Percentiles rank a stretch among this genome's conserved stretches.
phyloP scores from a whole-genome alignment of 768 basidiomycete species.

The Phlebiopsis flavidoalba region DNA sequence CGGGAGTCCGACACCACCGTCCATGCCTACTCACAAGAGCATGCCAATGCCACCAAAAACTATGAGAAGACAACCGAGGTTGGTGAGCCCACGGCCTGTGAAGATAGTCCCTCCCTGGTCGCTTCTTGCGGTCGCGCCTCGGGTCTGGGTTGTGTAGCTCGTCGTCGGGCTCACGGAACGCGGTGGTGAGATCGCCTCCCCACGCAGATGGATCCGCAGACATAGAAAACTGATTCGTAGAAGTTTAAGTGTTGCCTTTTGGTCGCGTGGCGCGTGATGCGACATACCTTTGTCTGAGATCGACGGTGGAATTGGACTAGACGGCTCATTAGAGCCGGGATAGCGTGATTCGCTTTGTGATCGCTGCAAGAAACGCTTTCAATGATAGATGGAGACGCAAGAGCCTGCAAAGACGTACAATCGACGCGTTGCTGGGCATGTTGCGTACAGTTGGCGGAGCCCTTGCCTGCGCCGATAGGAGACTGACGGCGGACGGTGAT shows the following conservation, averaged over 20 bases:
- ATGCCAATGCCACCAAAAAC: conserved; percentile 43
- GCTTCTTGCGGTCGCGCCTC: conserved; percentile 22
- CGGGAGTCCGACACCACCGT: background rate
- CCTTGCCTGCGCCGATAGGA: conserved; percentile 1
- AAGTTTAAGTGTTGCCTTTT: background rate
- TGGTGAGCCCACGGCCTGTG: conserved; percentile 59
- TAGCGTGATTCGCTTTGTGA: conserved; percentile 15
- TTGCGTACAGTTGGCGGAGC: conserved; percentile 13
- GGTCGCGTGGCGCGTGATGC: background rate
- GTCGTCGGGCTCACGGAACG: conserved; percentile 62
- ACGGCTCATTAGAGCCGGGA: conserved; percentile 1
- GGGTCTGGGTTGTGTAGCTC: conserved; percentile 67
- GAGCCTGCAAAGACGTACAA: conserved; percentile 19
- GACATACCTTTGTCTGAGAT: conserved; percentile 16
- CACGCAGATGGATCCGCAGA: conserved; percentile 61
- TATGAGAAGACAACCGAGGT: conserved; percentile 64
- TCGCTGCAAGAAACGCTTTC: background rate
- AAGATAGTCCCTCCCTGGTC: conserved; percentile 41
- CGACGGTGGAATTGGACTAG: conserved; percentile 11
- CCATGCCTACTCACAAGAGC: conserved; percentile 50
- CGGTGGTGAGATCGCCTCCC: conserved; percentile 54
- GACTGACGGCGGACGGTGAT: conserved; percentile 8
- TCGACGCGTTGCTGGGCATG: conserved; percentile 12
- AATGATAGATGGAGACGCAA: background rate
- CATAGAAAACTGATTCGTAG: conserved; percentile 46